Evolutionary conservation across 768 basidiomycete species (phyloP).

Genomic region (Xanthoconium stramineum): DNA sequence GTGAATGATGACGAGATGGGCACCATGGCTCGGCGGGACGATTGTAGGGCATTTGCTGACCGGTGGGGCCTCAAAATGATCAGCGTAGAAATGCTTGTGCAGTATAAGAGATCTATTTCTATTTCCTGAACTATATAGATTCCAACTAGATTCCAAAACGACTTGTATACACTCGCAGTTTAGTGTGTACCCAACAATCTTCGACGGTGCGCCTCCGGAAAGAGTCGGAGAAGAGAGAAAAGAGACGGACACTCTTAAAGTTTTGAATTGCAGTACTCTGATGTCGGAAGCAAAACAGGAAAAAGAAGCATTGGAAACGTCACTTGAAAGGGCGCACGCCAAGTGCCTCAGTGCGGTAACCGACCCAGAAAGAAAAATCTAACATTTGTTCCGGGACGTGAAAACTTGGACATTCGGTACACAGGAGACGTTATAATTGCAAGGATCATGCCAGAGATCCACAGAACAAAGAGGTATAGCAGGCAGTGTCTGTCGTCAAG

Average conservation of each 20-base stretch:
- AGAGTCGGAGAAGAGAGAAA: no score
- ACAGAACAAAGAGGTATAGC: neutral
- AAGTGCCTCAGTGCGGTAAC: no score
- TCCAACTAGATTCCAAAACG: no score
- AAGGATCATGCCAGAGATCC: constrained; percentile 8
- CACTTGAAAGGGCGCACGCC: no score
- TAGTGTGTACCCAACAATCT: no score
- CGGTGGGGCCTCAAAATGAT: constrained; percentile 91
- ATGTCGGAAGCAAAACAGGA: no score
- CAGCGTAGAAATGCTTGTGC: constrained; percentile 80
- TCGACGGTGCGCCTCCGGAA: no score
- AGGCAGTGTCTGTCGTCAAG: constrained; percentile 10
- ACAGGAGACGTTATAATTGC: constrained; percentile 9
- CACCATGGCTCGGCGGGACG: constrained; percentile 92
- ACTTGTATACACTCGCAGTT: no score
- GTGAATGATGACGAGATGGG: constrained; percentile 90
- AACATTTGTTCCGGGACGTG: neutral
- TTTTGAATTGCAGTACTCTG: no score
- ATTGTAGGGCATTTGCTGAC: constrained; percentile 88
- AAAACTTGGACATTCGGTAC: neutral
- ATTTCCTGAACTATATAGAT: neutral
- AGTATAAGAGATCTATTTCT: constrained; percentile 29
- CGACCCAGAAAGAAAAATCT: neutral
- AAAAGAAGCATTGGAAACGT: no score
- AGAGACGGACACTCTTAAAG: no score